Percentiles rank a stretch among this genome's conserved stretches.
Conservation (phyloP, 768 basidiomycete genomes). For the Russula olivacea region DNA sequence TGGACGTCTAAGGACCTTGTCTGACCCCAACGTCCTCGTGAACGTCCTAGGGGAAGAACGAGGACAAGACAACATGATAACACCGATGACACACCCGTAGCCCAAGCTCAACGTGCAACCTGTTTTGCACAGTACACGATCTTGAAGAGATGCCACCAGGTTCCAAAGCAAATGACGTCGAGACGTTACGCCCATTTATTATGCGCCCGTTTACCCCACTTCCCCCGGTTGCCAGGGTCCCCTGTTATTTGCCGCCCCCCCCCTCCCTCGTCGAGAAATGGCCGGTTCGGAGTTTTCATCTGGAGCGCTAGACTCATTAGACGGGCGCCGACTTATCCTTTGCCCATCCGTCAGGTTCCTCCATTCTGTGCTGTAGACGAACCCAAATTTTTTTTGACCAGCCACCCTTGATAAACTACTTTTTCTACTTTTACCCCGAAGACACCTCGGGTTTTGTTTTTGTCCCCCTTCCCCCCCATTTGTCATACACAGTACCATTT, state of each 20-base stretch:
- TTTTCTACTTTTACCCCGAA: background rate
- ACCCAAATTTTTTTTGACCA: background rate
- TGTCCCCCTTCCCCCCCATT: too few relatives aligned
- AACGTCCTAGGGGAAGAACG: background rate
- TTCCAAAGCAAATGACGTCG: background rate
- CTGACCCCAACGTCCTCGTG: background rate
- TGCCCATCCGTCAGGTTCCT: background rate
- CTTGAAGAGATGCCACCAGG: background rate
- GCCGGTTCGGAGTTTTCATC: background rate
- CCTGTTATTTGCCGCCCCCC: background rate
- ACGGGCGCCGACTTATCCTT: background rate
- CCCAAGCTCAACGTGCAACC: background rate
- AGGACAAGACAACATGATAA: background rate
- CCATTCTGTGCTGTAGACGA: background rate
- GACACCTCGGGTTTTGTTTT: background rate
- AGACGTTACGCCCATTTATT: background rate
- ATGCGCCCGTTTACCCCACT: background rate
- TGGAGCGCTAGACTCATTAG: background rate
- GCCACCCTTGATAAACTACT: background rate
- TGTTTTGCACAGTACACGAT: background rate
- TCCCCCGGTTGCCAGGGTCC: background rate
- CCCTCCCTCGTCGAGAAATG: background rate
- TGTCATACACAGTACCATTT: background rate
- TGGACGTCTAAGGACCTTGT: background rate
- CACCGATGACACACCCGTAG: background rate